phyloP scores from a whole-genome alignment of 139 green algal species.

The Chlamydomonas incerta region DNA sequence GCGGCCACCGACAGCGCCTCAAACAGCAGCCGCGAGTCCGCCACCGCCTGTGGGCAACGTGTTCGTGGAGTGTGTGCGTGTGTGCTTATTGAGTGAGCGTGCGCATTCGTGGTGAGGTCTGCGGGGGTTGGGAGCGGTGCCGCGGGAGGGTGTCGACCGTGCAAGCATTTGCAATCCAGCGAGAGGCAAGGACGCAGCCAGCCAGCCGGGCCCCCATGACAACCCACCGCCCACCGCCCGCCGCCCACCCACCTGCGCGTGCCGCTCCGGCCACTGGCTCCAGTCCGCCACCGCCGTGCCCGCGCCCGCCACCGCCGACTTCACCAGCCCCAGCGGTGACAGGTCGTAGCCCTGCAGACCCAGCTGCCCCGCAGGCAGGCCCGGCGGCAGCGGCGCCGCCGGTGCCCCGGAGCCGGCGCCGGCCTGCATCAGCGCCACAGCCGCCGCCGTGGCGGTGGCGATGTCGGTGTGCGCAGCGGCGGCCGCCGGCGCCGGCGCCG shows the following conservation, averaged over 20 bases:
- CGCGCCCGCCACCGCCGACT: not conserved
- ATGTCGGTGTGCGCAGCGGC: not conserved
- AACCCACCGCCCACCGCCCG: no score
- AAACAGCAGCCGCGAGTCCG: conserved; percentile 3
- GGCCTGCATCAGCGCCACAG: not conserved
- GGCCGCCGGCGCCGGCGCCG: not conserved
- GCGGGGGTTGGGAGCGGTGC: no score
- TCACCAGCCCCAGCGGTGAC: conserved; percentile 25
- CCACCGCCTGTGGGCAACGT: conserved; percentile 13
- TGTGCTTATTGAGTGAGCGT: no score
- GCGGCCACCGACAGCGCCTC: not conserved
- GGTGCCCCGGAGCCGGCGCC: not conserved
- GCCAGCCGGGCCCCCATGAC: no score
- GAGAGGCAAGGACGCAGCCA: no score
- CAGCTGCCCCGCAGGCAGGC: conserved; percentile 2
- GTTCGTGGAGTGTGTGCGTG: no score
- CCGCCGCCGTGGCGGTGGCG: conserved; percentile 16
- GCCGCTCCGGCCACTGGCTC: conserved; percentile 30
- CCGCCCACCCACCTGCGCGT: conserved; percentile 26
- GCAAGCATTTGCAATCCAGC: no score
- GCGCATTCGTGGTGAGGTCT: no score
- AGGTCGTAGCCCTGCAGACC: conserved; percentile 21
- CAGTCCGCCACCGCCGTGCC: conserved; percentile 8
- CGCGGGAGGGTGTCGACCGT: no score
- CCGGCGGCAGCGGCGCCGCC: conserved; percentile 21